Percentiles rank a stretch among this genome's conserved stretches.
Conservation (phyloP, 2,329 filamentous ascomycete genomes). For the Polytolypa hystricis region DNA sequence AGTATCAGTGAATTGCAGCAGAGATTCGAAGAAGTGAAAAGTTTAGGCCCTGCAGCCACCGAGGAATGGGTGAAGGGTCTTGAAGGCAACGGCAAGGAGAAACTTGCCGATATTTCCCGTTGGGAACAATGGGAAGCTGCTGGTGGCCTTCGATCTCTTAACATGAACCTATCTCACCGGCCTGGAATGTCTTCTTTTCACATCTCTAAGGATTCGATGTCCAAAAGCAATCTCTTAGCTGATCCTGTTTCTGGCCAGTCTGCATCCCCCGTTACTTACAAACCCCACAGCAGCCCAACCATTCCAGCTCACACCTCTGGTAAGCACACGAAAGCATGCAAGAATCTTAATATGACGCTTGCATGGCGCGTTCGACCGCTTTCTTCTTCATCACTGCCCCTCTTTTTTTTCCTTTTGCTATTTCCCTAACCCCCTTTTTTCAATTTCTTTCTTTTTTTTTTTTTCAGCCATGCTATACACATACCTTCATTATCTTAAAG, state of each 20-base stretch:
- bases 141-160: conserved; percentile 17
- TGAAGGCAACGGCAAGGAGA: conserved; percentile 49
- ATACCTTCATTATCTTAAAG: neutral
- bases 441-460: neutral
- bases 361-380: too few species aligned
- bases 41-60: conserved; percentile 55
- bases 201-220: conserved; percentile 4
- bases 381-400: neutral
- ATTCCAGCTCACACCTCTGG: conserved; percentile 9
- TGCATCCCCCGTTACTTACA: conserved; percentile 7
- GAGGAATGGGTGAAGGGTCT: conserved; percentile 76
- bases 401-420: neutral
- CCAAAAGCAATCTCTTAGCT: conserved; percentile 2
- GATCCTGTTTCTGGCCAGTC: conserved; percentile 8
- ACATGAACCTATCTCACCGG: neutral
- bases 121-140: conserved; percentile 64
- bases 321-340: conserved; percentile 6
- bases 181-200: conserved; percentile 1
- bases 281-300: conserved; percentile 5
- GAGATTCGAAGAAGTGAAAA: conserved; percentile 53
- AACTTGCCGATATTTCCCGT: conserved; percentile 50
- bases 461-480: neutral
- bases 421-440: neutral
- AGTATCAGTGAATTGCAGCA: conserved; percentile 52
- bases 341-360: neutral